Conservation (phyloP, 1,284 basidiomycete genomes). For the Afroboletus lepidellus region DNA sequence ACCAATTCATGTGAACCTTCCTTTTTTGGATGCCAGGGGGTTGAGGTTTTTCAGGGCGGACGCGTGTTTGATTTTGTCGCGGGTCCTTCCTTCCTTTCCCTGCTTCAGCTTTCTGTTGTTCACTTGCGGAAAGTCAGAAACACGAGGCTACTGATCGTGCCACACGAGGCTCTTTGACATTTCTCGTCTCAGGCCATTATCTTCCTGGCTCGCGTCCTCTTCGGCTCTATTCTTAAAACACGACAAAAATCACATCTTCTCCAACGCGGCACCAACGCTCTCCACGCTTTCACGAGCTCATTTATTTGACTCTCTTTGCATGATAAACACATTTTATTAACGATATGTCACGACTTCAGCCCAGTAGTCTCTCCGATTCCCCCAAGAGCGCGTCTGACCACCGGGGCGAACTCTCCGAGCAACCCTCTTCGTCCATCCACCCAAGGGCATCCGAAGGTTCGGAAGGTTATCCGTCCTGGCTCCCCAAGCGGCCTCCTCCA, state of each 20-base stretch:
- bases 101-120: constrained; percentile 27
- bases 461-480: constrained; percentile 78
- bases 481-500: constrained; percentile 71
- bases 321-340: constrained; percentile 36
- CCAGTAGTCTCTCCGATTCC: constrained; percentile 35
- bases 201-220: constrained; percentile 11
- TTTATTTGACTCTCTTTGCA: constrained; percentile 30
- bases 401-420: constrained; percentile 33
- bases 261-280: constrained; percentile 34
- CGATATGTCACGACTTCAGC: constrained; percentile 50
- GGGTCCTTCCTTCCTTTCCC: constrained; percentile 22
- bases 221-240: constrained; percentile 10
- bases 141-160: constrained; percentile 45
- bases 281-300: constrained; percentile 35
- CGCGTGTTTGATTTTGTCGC: constrained; percentile 27
- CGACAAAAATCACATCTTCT: constrained; percentile 21
- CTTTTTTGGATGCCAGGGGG: constrained; percentile 30
- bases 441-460: constrained; percentile 47
- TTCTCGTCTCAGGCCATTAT: constrained; percentile 20
- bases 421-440: constrained; percentile 37
- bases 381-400: constrained; percentile 34
- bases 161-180: constrained; percentile 42
- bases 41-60: constrained; percentile 37
- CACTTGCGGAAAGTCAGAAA: constrained; percentile 37
- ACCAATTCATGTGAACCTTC: constrained; percentile 20